phyloP scores from a whole-genome alignment of 177 flowering plant species.

The Vitis hybrid region DNA sequence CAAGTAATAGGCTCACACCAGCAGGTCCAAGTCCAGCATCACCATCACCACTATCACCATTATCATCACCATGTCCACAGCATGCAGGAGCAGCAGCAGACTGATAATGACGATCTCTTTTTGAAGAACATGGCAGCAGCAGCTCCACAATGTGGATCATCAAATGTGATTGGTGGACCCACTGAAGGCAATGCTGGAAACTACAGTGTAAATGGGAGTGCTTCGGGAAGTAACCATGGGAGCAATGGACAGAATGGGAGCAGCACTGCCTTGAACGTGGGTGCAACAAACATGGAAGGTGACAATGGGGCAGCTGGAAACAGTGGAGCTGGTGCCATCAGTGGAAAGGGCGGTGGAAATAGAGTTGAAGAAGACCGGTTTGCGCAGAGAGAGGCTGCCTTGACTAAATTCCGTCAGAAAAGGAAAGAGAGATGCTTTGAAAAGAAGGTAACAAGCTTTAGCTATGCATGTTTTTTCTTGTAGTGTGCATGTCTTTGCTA shows the following conservation, averaged over 20 bases:
- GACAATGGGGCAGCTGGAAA: slow-evolving; percentile 23
- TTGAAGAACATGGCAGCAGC: slow-evolving; percentile 20
- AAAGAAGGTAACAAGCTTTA: slow-evolving; percentile 26
- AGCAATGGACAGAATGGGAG: slow-evolving; percentile 32
- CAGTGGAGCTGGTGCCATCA: slow-evolving; percentile 17
- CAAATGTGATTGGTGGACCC: slow-evolving; percentile 21
- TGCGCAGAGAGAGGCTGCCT: slow-evolving; percentile 37
- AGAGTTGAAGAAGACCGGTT: slow-evolving; percentile 23
- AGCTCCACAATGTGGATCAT: slow-evolving; percentile 32
- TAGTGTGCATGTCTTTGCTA: no score
- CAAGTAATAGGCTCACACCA: slow-evolving; percentile 15
- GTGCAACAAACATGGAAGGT: slow-evolving; percentile 17
- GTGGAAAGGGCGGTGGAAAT: slow-evolving; percentile 11
- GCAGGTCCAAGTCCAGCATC: slow-evolving; percentile 26
- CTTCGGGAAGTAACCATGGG: slow-evolving; percentile 32
- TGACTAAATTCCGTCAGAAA: slow-evolving; percentile 40
- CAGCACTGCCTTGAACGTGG: slow-evolving; percentile 22
- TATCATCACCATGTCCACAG: slow-evolving; percentile 22
- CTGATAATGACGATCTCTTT: slow-evolving; percentile 19
- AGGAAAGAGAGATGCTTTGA: slow-evolving; percentile 47
- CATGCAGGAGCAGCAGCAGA: slow-evolving; percentile 12
- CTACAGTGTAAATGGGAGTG: slow-evolving; percentile 31
- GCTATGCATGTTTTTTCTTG: background rate
- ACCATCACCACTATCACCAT: slow-evolving; percentile 22
- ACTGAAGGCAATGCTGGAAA: slow-evolving; percentile 24